Conservation (phyloP, 352 stramenopile species). For the Thraustotheca clavata region DNA sequence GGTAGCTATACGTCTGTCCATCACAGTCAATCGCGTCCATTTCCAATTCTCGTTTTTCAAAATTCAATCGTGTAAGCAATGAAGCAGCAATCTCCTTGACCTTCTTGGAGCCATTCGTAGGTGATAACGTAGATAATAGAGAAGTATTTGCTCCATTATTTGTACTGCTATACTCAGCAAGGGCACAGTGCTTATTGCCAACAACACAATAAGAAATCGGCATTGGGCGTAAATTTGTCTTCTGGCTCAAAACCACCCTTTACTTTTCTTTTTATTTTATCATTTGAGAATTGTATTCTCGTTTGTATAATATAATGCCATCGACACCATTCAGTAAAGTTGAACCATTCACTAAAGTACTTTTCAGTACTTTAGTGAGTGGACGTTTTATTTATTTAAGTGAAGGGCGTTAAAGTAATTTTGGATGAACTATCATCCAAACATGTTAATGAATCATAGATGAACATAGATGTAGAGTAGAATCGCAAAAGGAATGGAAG, state of each 20-base stretch:
- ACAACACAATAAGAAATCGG: constrained; percentile 85
- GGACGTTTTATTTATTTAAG: no score
- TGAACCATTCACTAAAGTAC: constrained; percentile 4
- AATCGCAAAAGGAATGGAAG: no score
- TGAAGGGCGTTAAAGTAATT: constrained; percentile 11
- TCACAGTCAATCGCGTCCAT: constrained; percentile 79
- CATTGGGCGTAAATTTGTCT: constrained; percentile 34
- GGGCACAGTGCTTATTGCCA: constrained; percentile 66
- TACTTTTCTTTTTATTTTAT: no score
- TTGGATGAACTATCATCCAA: no score
- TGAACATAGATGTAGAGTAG: no score
- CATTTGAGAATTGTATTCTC: not conserved
- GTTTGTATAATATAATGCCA: not conserved
- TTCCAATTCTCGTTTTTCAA: constrained; percentile 39
- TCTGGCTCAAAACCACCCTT: no score
- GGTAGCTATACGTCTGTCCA: constrained; percentile 78
- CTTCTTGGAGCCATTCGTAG: constrained; percentile 46
- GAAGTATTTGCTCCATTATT: constrained; percentile 69
- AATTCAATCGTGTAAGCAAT: constrained; percentile 80
- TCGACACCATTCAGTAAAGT: not conserved
- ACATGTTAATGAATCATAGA: no score
- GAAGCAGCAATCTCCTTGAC: constrained; percentile 83
- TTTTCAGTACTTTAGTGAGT: no score
- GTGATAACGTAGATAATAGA: constrained; percentile 26
- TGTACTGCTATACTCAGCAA: constrained; percentile 78